These are phyloP conservation scores for Begonia peltatifolia DNA, from an alignment of 306 rosid genomes.

Conservation along the genomic window DNA sequence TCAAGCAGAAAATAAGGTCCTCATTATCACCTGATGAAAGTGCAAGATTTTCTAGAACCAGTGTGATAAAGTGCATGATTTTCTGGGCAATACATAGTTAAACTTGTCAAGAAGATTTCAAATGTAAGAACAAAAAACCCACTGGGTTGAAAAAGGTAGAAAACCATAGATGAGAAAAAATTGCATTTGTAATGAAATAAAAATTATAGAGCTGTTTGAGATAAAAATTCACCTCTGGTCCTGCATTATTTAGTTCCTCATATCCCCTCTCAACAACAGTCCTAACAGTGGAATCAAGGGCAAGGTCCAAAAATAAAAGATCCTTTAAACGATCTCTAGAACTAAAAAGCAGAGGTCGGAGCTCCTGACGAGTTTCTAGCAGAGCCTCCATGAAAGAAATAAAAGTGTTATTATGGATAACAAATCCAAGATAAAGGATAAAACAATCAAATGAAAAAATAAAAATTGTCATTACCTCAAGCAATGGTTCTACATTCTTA, in stretches of 20 bases:
- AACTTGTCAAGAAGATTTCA: conserved; percentile 19
- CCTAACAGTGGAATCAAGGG: conserved; percentile 94
- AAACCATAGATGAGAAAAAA: too few relatives aligned
- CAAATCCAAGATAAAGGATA: conserved; percentile 3
- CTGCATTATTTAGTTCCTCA: conserved; percentile 65
- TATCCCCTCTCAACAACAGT: conserved; percentile 88
- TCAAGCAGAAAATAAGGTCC: conserved; percentile 78
- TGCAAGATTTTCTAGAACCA: conserved; percentile 84
- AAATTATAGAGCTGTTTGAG: conserved; percentile 1
- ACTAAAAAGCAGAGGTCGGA: conserved; percentile 51
- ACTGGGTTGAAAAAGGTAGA: too few relatives aligned
- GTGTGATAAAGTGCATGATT: conserved; percentile 57
- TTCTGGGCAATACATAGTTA: conserved; percentile 48
- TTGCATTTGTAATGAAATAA: too few relatives aligned
- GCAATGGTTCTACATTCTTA: conserved; percentile 54
- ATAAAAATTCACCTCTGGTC: conserved; percentile 53
- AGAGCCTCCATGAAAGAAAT: conserved; percentile 36
- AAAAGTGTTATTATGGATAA: conserved; percentile 11
- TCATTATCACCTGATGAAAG: conserved; percentile 75
- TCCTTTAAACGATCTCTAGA: conserved; percentile 77
- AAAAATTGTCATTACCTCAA: conserved; percentile 55
- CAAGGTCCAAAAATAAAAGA: conserved; percentile 85
- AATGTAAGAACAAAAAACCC: not conserved
- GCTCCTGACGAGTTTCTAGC: conserved; percentile 89
- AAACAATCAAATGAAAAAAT: conserved; percentile 5